Evolutionary conservation across 305 asterid genomes (phyloP).

Genomic region (Andrographis paniculata): DNA sequence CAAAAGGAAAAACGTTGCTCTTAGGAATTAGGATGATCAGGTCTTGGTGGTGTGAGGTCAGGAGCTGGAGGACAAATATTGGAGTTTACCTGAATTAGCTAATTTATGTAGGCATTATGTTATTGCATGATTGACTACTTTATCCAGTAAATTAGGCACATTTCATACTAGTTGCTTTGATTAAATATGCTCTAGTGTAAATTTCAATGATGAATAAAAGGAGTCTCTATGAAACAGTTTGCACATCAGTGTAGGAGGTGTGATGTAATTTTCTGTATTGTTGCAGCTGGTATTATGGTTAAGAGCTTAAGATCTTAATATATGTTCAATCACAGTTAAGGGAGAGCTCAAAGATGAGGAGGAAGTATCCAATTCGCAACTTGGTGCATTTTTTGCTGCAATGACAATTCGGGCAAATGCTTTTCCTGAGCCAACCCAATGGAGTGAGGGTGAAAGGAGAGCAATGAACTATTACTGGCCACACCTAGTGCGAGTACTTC

Average conservation of each 20-base stretch:
- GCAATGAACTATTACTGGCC: constrained; percentile 91
- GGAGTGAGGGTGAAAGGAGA: constrained; percentile 95
- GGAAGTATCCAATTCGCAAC: constrained; percentile 72
- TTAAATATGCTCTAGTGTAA: no score
- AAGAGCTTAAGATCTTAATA: constrained; percentile 6
- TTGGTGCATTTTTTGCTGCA: constrained; percentile 94
- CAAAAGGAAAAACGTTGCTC: no score
- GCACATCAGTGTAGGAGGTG: not conserved
- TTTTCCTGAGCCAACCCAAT: constrained; percentile 87
- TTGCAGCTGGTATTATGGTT: constrained; percentile 5
- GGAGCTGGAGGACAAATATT: no score
- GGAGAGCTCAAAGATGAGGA: constrained; percentile 82
- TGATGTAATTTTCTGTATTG: constrained; percentile 2
- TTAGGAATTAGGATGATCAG: no score
- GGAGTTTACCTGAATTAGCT: no score
- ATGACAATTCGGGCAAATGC: constrained; percentile 95
- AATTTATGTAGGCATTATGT: no score
- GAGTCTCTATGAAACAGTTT: not conserved
- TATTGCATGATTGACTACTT: no score
- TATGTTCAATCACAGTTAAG: constrained; percentile 38
- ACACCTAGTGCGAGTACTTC: constrained; percentile 53
- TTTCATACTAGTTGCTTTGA: no score
- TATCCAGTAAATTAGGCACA: no score
- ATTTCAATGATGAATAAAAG: no score
- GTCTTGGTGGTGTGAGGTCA: no score